These are phyloP conservation scores for Plasmopara halstedii DNA, from an alignment of 352 stramenopile species.

Conservation along the genomic window DNA sequence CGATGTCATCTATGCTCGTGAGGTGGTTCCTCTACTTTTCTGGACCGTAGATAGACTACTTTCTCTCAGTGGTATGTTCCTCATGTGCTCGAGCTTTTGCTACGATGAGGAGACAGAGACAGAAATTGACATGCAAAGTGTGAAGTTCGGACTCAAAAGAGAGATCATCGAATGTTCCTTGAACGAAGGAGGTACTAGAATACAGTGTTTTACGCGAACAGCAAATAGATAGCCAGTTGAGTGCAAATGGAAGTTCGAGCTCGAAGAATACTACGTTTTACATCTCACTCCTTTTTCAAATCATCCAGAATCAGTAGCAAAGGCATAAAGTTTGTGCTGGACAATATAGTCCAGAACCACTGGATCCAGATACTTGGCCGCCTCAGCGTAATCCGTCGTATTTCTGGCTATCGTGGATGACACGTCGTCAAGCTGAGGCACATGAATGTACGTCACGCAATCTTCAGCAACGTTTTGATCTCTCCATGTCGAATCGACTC, in stretches of 20 bases:
- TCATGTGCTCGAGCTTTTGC: conserved; percentile 70
- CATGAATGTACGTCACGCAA: conserved; percentile 40
- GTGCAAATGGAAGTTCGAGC: background rate
- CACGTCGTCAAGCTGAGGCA: conserved; percentile 58
- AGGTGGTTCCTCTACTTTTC: conserved; percentile 63
- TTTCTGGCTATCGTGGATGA: conserved; percentile 64
- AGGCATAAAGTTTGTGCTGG: conserved; percentile 64
- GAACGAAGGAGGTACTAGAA: conserved; percentile 32
- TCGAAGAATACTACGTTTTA: no score
- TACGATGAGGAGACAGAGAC: conserved; percentile 67
- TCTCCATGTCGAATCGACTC: conserved; percentile 35
- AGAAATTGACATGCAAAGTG: conserved; percentile 57
- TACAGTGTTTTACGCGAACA: conserved; percentile 49
- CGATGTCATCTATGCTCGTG: conserved; percentile 68
- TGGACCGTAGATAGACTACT: conserved; percentile 68
- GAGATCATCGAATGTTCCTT: conserved; percentile 42
- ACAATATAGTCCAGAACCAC: conserved; percentile 76
- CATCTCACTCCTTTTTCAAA: conserved; percentile 1
- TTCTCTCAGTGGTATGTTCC: conserved; percentile 25
- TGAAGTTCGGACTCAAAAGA: conserved; percentile 35
- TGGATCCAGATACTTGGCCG: conserved; percentile 38
- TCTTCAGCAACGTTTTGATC: conserved; percentile 3
- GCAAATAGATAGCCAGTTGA: conserved; percentile 10
- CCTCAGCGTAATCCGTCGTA: conserved; percentile 24
- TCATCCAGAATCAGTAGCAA: conserved; percentile 23